Evolutionary conservation across 2,329 filamentous ascomycete genomes (phyloP).

Genomic region (Fusarium chaquense): DNA sequence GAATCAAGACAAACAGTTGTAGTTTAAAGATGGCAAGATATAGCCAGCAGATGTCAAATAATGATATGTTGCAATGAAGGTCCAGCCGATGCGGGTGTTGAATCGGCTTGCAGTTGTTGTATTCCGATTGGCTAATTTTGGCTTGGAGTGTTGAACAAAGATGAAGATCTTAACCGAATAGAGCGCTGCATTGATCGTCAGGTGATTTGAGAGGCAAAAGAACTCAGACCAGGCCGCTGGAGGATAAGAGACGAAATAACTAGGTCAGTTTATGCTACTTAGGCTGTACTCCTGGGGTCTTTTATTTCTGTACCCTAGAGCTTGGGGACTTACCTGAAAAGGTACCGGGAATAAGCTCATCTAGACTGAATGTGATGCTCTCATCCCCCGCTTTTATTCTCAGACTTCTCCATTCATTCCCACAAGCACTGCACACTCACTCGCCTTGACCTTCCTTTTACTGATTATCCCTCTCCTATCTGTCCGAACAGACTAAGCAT

Average conservation of each 20-base stretch:
- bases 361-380: not conserved
- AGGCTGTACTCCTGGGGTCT: too few relatives aligned
- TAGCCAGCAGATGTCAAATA: not conserved
- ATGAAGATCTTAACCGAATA: not conserved
- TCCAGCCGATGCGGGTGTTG: conserved; percentile 28
- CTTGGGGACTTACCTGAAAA: too few relatives aligned
- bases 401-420: not conserved
- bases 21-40: not conserved
- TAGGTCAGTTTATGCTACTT: too few relatives aligned
- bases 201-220: conserved; percentile 9
- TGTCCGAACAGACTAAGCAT: not conserved
- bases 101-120: too few relatives aligned
- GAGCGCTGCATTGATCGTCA: conserved; percentile 3
- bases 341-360: conserved; percentile 14
- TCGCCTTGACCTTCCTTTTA: conserved; percentile 3
- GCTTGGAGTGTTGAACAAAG: not conserved
- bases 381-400: conserved; percentile 31
- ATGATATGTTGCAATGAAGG: conserved; percentile 12
- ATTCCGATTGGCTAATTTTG: not conserved
- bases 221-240: too few relatives aligned
- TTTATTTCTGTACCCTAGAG: too few relatives aligned
- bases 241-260: too few relatives aligned
- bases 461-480: not conserved
- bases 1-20: too few relatives aligned
- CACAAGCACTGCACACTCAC: conserved; percentile 5